phyloP scores from a whole-genome alignment of 345 rosid species.

The Hirschfeldia incana region DNA sequence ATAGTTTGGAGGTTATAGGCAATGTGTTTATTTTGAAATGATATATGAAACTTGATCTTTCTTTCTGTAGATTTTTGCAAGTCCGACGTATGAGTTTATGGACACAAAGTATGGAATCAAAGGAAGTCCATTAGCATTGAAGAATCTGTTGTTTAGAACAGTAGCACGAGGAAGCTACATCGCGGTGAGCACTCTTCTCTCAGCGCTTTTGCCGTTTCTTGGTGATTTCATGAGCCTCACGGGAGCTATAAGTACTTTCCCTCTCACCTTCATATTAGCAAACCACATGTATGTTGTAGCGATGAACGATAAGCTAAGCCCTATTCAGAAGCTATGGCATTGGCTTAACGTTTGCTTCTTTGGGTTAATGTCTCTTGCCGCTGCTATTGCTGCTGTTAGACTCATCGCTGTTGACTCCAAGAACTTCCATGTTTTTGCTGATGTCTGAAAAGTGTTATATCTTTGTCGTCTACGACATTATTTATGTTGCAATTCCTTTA shows the following conservation, averaged over 20 bases:
- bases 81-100: constrained; percentile 84
- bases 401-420: constrained; percentile 80
- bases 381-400: constrained; percentile 67
- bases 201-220: not conserved
- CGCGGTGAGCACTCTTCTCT: not conserved
- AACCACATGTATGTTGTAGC: not conserved
- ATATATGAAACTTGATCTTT: not conserved
- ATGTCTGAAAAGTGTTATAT: constrained; percentile 37
- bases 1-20: no score
- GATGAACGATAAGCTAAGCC: not conserved
- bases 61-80: constrained; percentile 71
- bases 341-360: constrained; percentile 41
- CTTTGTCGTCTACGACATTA: not conserved
- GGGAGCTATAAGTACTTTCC: not conserved
- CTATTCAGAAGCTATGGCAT: not conserved
- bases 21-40: not conserved
- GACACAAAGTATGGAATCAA: constrained; percentile 73
- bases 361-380: constrained; percentile 60
- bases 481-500: not conserved
- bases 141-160: constrained; percentile 65
- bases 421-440: constrained; percentile 79
- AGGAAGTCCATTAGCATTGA: constrained; percentile 57
- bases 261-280: not conserved
- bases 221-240: constrained; percentile 4
- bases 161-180: constrained; percentile 72